Evolutionary conservation across 805 yeast species (phyloP).

Genomic region (Yamadazyma sp.): DNA sequence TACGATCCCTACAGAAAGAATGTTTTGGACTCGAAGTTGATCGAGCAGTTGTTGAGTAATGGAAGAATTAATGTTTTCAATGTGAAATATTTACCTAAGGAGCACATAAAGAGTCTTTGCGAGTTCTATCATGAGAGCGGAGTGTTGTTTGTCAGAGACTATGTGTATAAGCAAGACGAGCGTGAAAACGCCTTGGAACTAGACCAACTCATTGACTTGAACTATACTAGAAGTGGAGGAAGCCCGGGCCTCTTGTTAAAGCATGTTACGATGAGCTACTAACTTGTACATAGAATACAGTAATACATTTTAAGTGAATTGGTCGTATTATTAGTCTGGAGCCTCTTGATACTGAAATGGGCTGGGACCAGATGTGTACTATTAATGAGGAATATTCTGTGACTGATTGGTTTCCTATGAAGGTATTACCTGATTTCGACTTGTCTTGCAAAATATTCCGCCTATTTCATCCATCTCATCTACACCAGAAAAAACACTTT

Average conservation of each 20-base stretch:
- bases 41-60: slow-evolving; percentile 38
- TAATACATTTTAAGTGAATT: too few relatives aligned
- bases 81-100: slow-evolving; percentile 29
- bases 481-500: too few relatives aligned
- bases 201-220: slow-evolving; percentile 27
- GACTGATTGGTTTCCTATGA: too few relatives aligned
- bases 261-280: slow-evolving; percentile 29
- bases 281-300: slow-evolving; percentile 7
- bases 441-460: too few relatives aligned
- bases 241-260: slow-evolving; percentile 39
- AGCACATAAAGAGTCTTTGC: slow-evolving; percentile 31
- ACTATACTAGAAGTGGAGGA: slow-evolving; percentile 38
- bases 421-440: too few relatives aligned
- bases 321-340: too few relatives aligned
- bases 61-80: slow-evolving; percentile 31
- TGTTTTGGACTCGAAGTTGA: slow-evolving; percentile 56
- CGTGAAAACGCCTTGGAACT: slow-evolving; percentile 18
- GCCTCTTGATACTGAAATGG: too few relatives aligned
- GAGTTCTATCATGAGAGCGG: slow-evolving; percentile 33
- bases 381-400: too few relatives aligned
- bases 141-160: slow-evolving; percentile 33
- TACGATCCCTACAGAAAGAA: slow-evolving; percentile 55
- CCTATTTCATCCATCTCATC: too few relatives aligned
- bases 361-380: too few relatives aligned
- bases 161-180: slow-evolving; percentile 25